These are phyloP conservation scores for Xylariaceae sp. DNA, from an alignment of 2,329 filamentous ascomycete genomes.

Conservation along the genomic window DNA sequence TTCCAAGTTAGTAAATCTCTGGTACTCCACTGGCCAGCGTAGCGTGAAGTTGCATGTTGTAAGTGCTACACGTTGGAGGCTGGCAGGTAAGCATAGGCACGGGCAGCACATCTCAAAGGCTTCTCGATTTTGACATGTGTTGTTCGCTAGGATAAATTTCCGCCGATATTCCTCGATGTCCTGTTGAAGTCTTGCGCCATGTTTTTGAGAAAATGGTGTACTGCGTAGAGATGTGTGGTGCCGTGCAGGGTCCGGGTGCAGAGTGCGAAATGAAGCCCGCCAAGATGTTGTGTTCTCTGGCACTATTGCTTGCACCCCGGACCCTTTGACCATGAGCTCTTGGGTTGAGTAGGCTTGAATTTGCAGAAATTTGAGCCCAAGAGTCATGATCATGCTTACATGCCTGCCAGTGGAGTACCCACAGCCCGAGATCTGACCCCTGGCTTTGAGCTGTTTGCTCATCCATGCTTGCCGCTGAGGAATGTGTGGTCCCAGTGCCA, in stretches of 20 bases:
- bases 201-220: too few species aligned
- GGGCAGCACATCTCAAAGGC: background rate
- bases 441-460: background rate
- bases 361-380: background rate
- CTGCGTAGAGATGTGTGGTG: too few species aligned
- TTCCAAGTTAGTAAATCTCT: background rate
- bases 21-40: background rate
- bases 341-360: background rate
- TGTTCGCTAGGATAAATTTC: background rate
- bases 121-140: background rate
- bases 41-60: background rate
- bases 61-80: background rate
- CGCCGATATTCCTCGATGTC: too few species aligned
- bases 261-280: too few species aligned
- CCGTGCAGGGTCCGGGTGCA: too few species aligned
- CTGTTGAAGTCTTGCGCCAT: too few species aligned
- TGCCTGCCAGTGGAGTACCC: background rate
- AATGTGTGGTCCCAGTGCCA: background rate
- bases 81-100: background rate
- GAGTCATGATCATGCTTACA: background rate
- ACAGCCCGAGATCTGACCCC: background rate
- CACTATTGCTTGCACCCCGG: background rate
- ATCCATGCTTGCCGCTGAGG: background rate
- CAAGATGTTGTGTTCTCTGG: background rate
- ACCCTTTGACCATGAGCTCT: background rate